Evolutionary conservation across 2,329 filamentous ascomycete genomes (phyloP).

Genomic region (Chalara sp.): DNA sequence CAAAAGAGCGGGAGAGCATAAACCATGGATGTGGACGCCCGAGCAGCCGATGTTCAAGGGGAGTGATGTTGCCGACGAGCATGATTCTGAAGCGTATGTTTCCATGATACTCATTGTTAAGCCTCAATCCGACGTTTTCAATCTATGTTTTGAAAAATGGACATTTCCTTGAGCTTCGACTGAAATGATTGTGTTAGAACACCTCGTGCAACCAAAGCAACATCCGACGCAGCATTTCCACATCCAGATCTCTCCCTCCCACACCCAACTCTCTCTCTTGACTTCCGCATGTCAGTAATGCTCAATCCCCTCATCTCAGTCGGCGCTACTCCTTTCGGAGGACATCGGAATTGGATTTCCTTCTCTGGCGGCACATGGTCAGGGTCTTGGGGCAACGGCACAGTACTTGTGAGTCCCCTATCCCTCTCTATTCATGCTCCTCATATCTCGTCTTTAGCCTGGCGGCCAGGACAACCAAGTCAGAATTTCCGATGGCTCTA

Average conservation of each 20-base stretch:
- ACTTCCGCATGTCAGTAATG: conserved; percentile 43
- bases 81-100: too few relatives aligned
- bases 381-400: conserved; percentile 42
- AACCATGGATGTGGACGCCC: too few relatives aligned
- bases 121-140: too few relatives aligned
- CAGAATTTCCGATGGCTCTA: conserved; percentile 23
- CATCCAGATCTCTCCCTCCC: conserved; percentile 22
- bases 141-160: too few relatives aligned
- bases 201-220: too few relatives aligned
- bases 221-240: neutral
- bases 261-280: conserved; percentile 39
- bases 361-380: conserved; percentile 41
- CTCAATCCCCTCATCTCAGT: conserved; percentile 38
- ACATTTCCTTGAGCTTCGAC: too few relatives aligned
- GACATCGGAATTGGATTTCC: conserved; percentile 42
- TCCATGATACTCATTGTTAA: too few relatives aligned
- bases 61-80: too few relatives aligned
- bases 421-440: neutral
- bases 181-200: too few relatives aligned
- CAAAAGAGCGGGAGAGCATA: too few relatives aligned
- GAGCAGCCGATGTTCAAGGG: too few relatives aligned
- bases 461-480: conserved; percentile 32
- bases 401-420: conserved; percentile 29
- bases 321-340: conserved; percentile 31
- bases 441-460: conserved; percentile 15